A percentile compares a stretch with the other conserved stretches of the same genome.
phyloP scores from a whole-genome alignment of 1,284 basidiomycete species.

The Mycena sp. region DNA sequence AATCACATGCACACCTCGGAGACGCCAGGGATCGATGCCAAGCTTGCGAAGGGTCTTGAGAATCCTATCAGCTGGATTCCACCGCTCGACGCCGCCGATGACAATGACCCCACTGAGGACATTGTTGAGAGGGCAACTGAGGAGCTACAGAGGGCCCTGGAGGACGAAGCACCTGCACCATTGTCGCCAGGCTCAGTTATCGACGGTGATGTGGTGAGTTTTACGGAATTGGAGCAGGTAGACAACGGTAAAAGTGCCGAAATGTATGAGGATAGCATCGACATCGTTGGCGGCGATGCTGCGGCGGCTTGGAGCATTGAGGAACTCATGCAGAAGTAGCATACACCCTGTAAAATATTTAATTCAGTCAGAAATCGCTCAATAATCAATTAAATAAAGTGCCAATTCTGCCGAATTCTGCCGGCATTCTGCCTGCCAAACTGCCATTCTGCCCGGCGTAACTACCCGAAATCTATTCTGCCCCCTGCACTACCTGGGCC shows the following conservation, averaged over 20 bases:
- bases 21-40: neutral
- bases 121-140: neutral
- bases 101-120: neutral
- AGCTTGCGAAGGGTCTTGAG: neutral
- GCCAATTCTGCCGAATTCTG: slow-evolving; percentile 1
- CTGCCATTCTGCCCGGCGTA: neutral
- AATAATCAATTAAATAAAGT: neutral
- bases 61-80: slow-evolving; percentile 9
- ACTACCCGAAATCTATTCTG: neutral
- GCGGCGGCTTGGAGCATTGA: neutral
- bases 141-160: neutral
- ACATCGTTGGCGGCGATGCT: neutral
- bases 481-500: neutral
- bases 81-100: neutral
- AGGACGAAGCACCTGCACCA: too few relatives aligned
- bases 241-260: neutral
- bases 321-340: neutral
- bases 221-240: slow-evolving; percentile 1
- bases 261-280: neutral
- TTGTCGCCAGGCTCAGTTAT: neutral
- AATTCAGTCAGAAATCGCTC: neutral
- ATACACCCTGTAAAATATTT: neutral
- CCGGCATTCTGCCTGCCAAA: slow-evolving; percentile 2
- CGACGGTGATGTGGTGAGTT: neutral
- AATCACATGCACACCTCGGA: slow-evolving; percentile 2